Base-by-base conservation (phyloP, 1,139 yeast genomes). In the Eremothecium gossypii region DNA sequence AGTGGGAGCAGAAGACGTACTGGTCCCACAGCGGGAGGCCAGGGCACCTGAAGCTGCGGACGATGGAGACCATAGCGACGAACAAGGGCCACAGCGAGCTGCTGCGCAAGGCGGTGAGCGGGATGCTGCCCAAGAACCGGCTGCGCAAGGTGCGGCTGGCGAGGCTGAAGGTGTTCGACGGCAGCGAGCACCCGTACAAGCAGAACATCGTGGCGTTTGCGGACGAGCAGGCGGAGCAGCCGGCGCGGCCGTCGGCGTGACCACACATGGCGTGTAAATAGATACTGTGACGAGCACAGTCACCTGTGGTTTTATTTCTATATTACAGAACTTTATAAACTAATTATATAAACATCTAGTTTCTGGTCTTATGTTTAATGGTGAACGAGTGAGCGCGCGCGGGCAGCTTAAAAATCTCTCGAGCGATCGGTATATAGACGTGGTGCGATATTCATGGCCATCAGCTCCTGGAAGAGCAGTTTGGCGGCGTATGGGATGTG, bases 401-500 rank as follows among this genome's bases (percentile, higher is more conserved):
- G 31, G 27, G 23, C 20, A 27, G 13, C 17, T 48, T 53, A 61
- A 45, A 57, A 60, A 44, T 58, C 64, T 47, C 56, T 61, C 12
- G 70, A 63, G 49, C 70, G 70, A 44, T 79, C 89, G 27, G 94
- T 82, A 62, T 82, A 83, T 63, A 83, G 67, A 69, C 94, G 79
- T 48, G 93, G 93, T 27, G 91, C 77, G 52, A 91, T 89, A 64
- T 91, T 91, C 98, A 91, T 91, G 33, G 97, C 95, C 97, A 91
- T 89, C 60, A 91, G 75, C 69, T 91, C 98, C 70, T 89, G 98
- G 85, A 89, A 91, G 61, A 89, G 69, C 60, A 89, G 74, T 68
- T 89, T 89, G 43, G 97, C 97, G 40, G 98, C 98, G 65, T 91
- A 91, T 38, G 97, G 97, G 60, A 91, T 84, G 63, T 91, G 95